phyloP scores from a whole-genome alignment of 140 eudicot species.

The Stevia rebaudiana region DNA sequence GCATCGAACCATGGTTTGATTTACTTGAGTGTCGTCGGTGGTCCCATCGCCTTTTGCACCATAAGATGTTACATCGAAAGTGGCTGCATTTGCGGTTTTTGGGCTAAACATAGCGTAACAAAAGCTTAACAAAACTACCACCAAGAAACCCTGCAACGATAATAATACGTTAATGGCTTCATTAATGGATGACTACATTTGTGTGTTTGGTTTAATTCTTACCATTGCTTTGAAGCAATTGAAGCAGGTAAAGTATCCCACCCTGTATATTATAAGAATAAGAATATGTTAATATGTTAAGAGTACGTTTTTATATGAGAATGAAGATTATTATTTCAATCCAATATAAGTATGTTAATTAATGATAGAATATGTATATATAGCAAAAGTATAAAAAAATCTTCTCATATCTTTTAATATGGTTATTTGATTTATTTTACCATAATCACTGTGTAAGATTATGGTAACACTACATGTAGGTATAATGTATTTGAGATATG shows the following conservation, averaged over 20 bases:
- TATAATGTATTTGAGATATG: too few species aligned
- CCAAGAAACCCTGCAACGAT: constrained; percentile 14
- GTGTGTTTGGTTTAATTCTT: neutral
- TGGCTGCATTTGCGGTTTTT: constrained; percentile 1
- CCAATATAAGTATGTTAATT: neutral
- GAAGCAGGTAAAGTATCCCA: neutral
- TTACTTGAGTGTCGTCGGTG: constrained; percentile 24
- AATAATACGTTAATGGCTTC: neutral
- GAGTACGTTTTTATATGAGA: neutral
- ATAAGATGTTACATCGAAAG: constrained; percentile 22
- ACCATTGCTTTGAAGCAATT: constrained; percentile 17
- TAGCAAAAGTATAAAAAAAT: neutral
- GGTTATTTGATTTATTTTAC: neutral
- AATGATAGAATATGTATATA: neutral
- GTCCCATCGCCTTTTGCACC: constrained; percentile 38
- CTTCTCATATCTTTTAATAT: neutral
- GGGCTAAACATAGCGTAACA: neutral
- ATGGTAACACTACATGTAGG: too few species aligned
- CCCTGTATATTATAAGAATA: neutral
- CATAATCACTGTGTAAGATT: neutral
- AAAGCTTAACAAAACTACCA: constrained; percentile 5
- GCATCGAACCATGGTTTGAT: neutral
- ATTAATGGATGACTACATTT: neutral
- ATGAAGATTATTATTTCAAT: neutral
- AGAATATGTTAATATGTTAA: neutral